Conservation (phyloP, 2,329 filamentous ascomycete genomes). For the Aspergillus fumigatus region DNA sequence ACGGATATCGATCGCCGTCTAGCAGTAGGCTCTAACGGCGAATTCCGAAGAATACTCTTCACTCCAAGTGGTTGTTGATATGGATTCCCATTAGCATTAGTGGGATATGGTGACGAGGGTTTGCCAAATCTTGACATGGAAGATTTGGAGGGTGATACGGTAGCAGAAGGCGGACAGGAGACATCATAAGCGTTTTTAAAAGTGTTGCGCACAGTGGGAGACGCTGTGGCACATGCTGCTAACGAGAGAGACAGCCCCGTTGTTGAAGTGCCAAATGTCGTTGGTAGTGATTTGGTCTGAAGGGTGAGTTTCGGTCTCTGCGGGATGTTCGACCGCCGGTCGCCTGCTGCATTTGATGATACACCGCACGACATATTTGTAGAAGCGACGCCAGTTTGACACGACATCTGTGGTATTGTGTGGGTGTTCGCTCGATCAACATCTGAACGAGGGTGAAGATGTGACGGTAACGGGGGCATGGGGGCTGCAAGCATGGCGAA, state of each 20-base stretch:
- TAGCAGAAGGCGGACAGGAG: slow-evolving; percentile 35
- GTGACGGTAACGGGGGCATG: slow-evolving; percentile 19
- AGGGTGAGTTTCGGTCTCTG: slow-evolving; percentile 57
- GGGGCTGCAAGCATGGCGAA: slow-evolving; percentile 20
- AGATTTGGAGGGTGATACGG: slow-evolving; percentile 30
- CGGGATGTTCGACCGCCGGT: slow-evolving; percentile 14
- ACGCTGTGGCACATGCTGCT: slow-evolving; percentile 45
- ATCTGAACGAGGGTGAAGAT: slow-evolving; percentile 6
- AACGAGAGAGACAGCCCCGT: slow-evolving; percentile 50
- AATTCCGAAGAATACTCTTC: slow-evolving; percentile 46
- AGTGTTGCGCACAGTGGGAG: slow-evolving; percentile 59
- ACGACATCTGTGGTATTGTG: background rate
- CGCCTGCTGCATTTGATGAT: slow-evolving; percentile 7
- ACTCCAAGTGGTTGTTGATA: slow-evolving; percentile 34
- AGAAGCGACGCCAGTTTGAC: background rate
- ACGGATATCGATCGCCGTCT: slow-evolving; percentile 39
- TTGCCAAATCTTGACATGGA: slow-evolving; percentile 25
- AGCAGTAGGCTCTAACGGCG: slow-evolving; percentile 34
- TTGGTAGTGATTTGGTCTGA: slow-evolving; percentile 50
- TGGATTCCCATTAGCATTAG: background rate
- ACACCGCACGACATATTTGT: slow-evolving; percentile 14
- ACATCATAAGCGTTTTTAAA: slow-evolving; percentile 57
- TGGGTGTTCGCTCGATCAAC: slow-evolving; percentile 6
- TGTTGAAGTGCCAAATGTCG: slow-evolving; percentile 52
- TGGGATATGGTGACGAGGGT: slow-evolving; percentile 27